Conservation (phyloP, 1,284 basidiomycete genomes). For the Jaminaea rosea region DNA sequence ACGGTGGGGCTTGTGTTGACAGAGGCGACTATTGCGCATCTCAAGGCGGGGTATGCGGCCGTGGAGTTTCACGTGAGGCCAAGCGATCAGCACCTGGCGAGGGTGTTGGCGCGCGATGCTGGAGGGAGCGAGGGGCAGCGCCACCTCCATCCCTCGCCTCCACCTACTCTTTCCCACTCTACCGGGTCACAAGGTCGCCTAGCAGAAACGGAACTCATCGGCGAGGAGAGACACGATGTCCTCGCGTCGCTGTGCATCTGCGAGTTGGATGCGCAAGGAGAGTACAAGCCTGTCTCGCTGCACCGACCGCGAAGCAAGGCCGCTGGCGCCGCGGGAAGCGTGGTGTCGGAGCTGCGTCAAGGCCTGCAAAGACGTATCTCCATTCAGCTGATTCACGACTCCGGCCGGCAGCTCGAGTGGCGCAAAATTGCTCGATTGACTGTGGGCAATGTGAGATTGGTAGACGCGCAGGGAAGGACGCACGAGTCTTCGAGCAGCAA, state of each 20-base stretch:
- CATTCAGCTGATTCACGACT: constrained; percentile 71
- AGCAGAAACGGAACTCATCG: constrained; percentile 85
- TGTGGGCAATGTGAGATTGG: constrained; percentile 69
- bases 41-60: constrained; percentile 16
- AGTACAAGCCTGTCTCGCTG: constrained; percentile 75
- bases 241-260: constrained; percentile 74
- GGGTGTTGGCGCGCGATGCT: constrained; percentile 15
- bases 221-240: constrained; percentile 78
- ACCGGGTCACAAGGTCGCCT: constrained; percentile 32
- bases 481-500: constrained; percentile 58
- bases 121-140: constrained; percentile 13
- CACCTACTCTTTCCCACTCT: constrained; percentile 1
- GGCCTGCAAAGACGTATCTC: constrained; percentile 78
- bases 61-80: constrained; percentile 32
- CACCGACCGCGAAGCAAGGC: constrained; percentile 67
- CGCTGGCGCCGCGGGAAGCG: constrained; percentile 69
- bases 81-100: constrained; percentile 13
- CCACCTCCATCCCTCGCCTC: too few relatives aligned
- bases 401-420: constrained; percentile 82
- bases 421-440: constrained; percentile 65
- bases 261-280: constrained; percentile 74
- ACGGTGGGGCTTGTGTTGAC: constrained; percentile 33
- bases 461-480: constrained; percentile 73
- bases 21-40: constrained; percentile 17
- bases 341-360: constrained; percentile 75